Evolutionary conservation across 2,329 filamentous ascomycete genomes (phyloP).

Genomic region (Nothophaeocryptopus gaeumannii): DNA sequence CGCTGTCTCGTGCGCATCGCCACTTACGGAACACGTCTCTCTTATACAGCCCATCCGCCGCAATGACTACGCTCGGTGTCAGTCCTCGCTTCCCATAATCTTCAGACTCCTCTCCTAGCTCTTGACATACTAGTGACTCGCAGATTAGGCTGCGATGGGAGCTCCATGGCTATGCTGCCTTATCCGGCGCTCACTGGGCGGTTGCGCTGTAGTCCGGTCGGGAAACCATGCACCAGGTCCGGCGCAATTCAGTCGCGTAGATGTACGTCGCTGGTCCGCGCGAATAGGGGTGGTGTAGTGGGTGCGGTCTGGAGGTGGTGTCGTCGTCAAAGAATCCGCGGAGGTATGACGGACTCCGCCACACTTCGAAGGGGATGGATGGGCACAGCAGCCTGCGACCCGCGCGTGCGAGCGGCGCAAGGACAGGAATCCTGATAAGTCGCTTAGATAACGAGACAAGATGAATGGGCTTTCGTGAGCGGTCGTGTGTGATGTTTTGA

Average conservation of each 20-base stretch:
- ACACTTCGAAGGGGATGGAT: too few species aligned
- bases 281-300: background rate
- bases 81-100: constrained; percentile 14
- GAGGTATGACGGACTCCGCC: too few species aligned
- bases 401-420: too few species aligned
- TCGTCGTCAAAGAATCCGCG: background rate
- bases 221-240: constrained; percentile 9
- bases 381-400: too few species aligned
- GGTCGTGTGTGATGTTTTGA: too few species aligned
- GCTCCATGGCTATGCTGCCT: constrained; percentile 39
- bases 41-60: constrained; percentile 97
- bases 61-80: constrained; percentile 69
- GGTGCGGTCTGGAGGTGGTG: constrained; percentile 4
- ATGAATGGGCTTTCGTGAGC: too few species aligned
- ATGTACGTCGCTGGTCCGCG: too few species aligned
- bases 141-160: constrained; percentile 68
- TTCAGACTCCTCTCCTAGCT: constrained; percentile 7
- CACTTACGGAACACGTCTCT: constrained; percentile 96
- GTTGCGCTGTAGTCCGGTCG: background rate
- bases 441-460: too few species aligned
- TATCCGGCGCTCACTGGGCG: constrained; percentile 12
- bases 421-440: too few species aligned
- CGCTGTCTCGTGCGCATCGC: constrained; percentile 11
- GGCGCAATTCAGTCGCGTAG: background rate
- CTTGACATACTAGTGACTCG: constrained; percentile 78